These are phyloP conservation scores for Thecaphora thlaspeos DNA, from an alignment of 1,284 basidiomycete species.

Conservation along the genomic window DNA sequence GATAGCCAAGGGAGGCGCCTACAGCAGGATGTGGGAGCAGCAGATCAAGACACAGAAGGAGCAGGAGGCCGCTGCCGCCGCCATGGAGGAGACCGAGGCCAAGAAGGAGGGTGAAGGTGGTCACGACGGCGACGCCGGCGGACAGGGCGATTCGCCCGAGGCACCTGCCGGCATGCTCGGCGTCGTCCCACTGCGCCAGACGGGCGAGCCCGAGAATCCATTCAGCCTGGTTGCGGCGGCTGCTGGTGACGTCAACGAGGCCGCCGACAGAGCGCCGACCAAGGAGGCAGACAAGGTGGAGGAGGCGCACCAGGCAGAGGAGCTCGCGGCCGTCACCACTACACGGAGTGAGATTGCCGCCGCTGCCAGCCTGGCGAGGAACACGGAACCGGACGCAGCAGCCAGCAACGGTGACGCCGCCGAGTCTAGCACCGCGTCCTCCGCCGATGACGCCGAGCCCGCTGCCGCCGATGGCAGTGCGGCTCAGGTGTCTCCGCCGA, in stretches of 20 bases:
- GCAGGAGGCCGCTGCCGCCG: slow-evolving; percentile 41
- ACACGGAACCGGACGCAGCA: slow-evolving; percentile 7
- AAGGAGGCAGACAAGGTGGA: slow-evolving; percentile 2
- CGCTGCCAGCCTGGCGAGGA: slow-evolving; percentile 9
- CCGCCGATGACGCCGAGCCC: background rate
- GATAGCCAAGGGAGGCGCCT: slow-evolving; percentile 38
- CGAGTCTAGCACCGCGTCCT: background rate
- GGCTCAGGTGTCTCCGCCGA: too few relatives aligned
- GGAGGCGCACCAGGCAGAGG: background rate
- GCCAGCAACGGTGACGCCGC: slow-evolving; percentile 5
- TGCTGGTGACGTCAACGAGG: background rate
- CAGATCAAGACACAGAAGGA: slow-evolving; percentile 57
- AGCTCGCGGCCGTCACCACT: slow-evolving; percentile 2
- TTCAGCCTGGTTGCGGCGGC: background rate
- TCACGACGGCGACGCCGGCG: background rate
- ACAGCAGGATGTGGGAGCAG: slow-evolving; percentile 52
- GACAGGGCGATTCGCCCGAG: background rate
- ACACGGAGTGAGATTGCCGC: slow-evolving; percentile 9
- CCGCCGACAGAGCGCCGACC: background rate
- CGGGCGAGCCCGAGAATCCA: slow-evolving; percentile 28
- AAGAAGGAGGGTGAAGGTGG: slow-evolving; percentile 1
- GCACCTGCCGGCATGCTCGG: slow-evolving; percentile 27
- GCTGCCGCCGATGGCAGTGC: too few relatives aligned
- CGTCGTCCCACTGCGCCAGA: slow-evolving; percentile 25
- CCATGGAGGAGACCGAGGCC: slow-evolving; percentile 7